Evolutionary conservation across 352 stramenopile genomes (phyloP), one percentile per base, ranked within the genome.

Genomic region (Globisporangium radiosum): DNA sequence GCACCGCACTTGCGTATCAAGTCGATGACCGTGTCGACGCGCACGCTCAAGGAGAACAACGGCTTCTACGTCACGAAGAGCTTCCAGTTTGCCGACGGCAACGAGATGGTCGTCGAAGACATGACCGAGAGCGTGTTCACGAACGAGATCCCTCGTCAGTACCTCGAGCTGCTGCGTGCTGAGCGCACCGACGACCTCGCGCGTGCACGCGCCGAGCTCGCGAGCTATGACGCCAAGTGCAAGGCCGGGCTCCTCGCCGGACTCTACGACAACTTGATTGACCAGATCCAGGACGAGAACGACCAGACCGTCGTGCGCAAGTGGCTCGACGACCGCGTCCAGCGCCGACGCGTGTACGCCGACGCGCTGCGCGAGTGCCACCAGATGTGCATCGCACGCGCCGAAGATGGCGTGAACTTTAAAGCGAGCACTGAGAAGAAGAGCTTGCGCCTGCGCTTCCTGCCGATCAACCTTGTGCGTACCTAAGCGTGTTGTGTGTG

Each of bases 351-450:
- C 13, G 69, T 81, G 71, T 92, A 92, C 52, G 71, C 91, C 36
- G 75, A 87, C 8, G 76, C 75, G 2, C 56, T 94, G 15, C 69
- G 73, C 14, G 78, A 94, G 48, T 92, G 81, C 52, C 77, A 87
- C 50, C 73, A 87, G 52, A 42, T 87, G 42, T 94, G 78, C 52
- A 70, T 90, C 25, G 72, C 78, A 5, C 80, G 85, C 33, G 78
- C 80, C 1, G 80, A 81, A 36, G 74, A 88, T 61, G 80, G 81
- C 2, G 48, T 89, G 4, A 89, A 92, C 52, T 91, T 90, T 63
- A 94, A 94, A 64, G 63, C 81, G 2, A 94, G 84, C 64, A 90
- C 80, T 0, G 81, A 92, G 59, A 94, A 94, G 69, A 92, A 92
- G 58, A 90, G 78, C 14, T 56, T 84, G 1, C 63, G 76, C 4